Evolutionary conservation across 441 rosid species (phyloP).

Genomic region (Gossypium gossypioides): DNA sequence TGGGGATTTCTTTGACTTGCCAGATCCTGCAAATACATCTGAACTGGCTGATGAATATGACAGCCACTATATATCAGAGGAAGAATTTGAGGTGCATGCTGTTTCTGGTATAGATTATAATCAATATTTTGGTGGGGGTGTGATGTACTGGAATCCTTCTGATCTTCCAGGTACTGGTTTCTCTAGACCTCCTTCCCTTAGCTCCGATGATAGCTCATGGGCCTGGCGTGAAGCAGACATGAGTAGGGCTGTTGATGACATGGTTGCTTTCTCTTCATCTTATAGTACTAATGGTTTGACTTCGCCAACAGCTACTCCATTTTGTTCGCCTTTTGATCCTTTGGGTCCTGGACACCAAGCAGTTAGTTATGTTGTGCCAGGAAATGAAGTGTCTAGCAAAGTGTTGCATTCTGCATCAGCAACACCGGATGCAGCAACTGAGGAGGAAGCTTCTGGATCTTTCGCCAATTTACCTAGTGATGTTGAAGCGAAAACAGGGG

Average conservation of each 20-base stretch:
- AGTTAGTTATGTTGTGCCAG: constrained; percentile 75
- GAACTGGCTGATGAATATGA: constrained; percentile 66
- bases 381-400: constrained; percentile 71
- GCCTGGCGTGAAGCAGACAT: constrained; percentile 97
- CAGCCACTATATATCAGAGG: constrained; percentile 83
- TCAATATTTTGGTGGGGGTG: constrained; percentile 94
- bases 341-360: constrained; percentile 73
- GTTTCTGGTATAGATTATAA: constrained; percentile 85
- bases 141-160: constrained; percentile 96
- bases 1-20: constrained; percentile 50
- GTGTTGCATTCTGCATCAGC: constrained; percentile 52
- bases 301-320: constrained; percentile 87
- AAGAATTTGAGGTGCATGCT: constrained; percentile 74
- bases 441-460: constrained; percentile 66
- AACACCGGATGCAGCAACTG: constrained; percentile 43
- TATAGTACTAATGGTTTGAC: constrained; percentile 88
- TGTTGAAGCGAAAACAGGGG: constrained; percentile 60
- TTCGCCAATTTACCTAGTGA: constrained; percentile 50
- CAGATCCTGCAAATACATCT: constrained; percentile 44
- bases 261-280: constrained; percentile 94
- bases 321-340: constrained; percentile 84
- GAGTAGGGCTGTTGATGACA: constrained; percentile 88
- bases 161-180: constrained; percentile 77
- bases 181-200: constrained; percentile 92
- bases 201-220: constrained; percentile 98